A percentile compares a stretch with the other conserved stretches of the same genome.
These are phyloP conservation scores for Raffaelea arxii DNA, from an alignment of 2,329 filamentous ascomycete species.

Conservation along the genomic window DNA sequence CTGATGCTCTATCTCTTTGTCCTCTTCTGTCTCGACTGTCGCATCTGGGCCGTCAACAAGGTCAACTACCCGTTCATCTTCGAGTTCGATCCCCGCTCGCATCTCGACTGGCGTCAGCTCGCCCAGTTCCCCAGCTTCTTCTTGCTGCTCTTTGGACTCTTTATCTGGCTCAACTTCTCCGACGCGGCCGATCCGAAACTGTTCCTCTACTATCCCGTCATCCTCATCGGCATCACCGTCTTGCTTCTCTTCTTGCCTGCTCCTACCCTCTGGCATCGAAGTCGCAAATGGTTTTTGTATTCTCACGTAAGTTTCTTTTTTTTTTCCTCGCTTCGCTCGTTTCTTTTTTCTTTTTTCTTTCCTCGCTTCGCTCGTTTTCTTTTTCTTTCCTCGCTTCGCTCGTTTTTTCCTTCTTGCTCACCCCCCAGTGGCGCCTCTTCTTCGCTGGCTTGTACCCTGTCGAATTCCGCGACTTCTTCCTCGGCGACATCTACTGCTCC, in stretches of 20 bases:
- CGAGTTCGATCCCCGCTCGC: slow-evolving; percentile 81
- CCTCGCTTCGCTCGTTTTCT: not conserved
- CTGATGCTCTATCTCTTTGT: slow-evolving; percentile 70
- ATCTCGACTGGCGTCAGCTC: slow-evolving; percentile 82
- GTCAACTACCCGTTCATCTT: slow-evolving; percentile 98
- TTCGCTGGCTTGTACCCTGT: slow-evolving; percentile 84
- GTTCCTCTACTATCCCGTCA: slow-evolving; percentile 78
- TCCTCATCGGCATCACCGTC: slow-evolving; percentile 61
- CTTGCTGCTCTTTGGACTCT: slow-evolving; percentile 65
- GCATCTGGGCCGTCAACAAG: slow-evolving; percentile 71
- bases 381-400: not conserved
- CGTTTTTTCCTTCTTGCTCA: not conserved
- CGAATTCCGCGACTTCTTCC: slow-evolving; percentile 94
- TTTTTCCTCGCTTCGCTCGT: not conserved
- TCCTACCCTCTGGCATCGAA: slow-evolving; percentile 63
- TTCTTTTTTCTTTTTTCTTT: not conserved
- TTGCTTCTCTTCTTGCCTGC: slow-evolving; percentile 67
- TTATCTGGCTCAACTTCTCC: slow-evolving; percentile 84
- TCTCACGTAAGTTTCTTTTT: slow-evolving; percentile 57
- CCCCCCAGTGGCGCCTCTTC: slow-evolving; percentile 64
- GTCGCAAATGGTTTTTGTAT: slow-evolving; percentile 77
- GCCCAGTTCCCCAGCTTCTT: slow-evolving; percentile 81
- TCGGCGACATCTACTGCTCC: slow-evolving; percentile 96
- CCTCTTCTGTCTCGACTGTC: slow-evolving; percentile 79
- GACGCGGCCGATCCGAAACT: slow-evolving; percentile 54